phyloP scores from a whole-genome alignment of 768 basidiomycete species.

The Dioszegia hungarica region DNA sequence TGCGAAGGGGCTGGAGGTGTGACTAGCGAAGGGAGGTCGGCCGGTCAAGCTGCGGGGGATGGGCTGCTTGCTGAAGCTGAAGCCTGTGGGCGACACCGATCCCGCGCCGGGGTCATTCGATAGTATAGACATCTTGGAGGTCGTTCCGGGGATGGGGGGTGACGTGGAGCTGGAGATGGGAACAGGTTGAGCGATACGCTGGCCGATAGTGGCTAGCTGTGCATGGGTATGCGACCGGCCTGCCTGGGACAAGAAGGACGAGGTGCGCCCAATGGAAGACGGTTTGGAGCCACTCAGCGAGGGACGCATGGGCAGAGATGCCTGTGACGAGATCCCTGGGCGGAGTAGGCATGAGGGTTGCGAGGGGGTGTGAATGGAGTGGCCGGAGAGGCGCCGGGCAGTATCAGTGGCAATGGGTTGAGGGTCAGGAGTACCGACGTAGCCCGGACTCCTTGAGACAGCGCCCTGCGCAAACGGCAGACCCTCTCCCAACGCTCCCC shows the following conservation, averaged over 20 bases:
- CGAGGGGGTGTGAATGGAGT: constrained; percentile 35
- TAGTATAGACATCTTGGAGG: constrained; percentile 10
- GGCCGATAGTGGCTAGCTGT: constrained; percentile 33
- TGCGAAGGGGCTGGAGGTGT: constrained; percentile 32
- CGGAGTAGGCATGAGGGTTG: constrained; percentile 35
- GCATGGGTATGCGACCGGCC: constrained; percentile 47
- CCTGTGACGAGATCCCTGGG: constrained; percentile 13
- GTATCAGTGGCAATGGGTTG: constrained; percentile 25
- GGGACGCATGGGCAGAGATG: constrained; percentile 2
- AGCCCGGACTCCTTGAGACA: not conserved
- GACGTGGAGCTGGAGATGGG: not conserved
- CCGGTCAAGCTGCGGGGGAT: constrained; percentile 29
- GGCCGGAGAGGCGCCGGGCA: constrained; percentile 37
- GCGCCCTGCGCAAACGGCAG: constrained; percentile 38
- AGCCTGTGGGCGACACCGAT: constrained; percentile 29
- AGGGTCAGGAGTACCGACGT: constrained; percentile 15
- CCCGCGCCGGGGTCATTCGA: not conserved
- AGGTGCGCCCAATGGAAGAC: constrained; percentile 38
- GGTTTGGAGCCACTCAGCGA: constrained; percentile 15
- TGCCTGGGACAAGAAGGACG: constrained; percentile 47
- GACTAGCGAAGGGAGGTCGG: constrained; percentile 20
- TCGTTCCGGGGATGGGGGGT: constrained; percentile 1
- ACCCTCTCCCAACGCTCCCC: constrained; percentile 33
- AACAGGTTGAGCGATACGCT: constrained; percentile 20
- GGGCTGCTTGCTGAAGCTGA: constrained; percentile 35